Base-by-base conservation (phyloP, 345 rosid species). In the Camelina laxa region DNA sequence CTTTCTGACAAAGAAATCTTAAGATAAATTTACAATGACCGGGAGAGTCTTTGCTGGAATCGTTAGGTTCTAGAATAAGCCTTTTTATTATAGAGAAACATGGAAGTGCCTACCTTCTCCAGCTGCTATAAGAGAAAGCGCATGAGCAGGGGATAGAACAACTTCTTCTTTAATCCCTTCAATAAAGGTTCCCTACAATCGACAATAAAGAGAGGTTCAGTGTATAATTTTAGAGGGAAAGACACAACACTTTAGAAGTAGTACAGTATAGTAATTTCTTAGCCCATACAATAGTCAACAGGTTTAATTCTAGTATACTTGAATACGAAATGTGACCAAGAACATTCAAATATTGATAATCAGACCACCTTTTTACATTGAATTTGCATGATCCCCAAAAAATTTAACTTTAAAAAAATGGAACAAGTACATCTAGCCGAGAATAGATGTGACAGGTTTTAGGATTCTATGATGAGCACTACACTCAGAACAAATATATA, bases 131-230 rank as follows among this genome's bases (percentile, higher is more conserved):
- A 95, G 90, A 68, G 99, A 95, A 59, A 95, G 96, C 30, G 89
- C 96, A 82, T 95, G 99, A 65, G 97, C 99, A 79, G 99, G 96
- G 78, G 99, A 95, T 80, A 95, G 79, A 16, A 95, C 99, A 83
- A 91, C 99, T 85, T 95, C 99, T 79, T 95, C 99, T 86, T 95
- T 91, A 64, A 95, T 80, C 73, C 99, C 99, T 80, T 95, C 99
- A 69, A 95, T 92, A 82, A 85, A 95, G 69, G 99, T 89, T 84
- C 99, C 99, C 99, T 95, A 72, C 15, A 61, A 81, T 74, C 42
- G 70, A 57, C 44, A 60, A 57, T 24, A 66, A 65, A 66, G 50
- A 69, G 74, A 21, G 33, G 30, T 47, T 68, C 39, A 31, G 39
- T 60, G 59, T 42, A 30, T 49, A 60, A 48, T 15, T 17, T 56